Base-by-base conservation (phyloP, 805 yeast species). In the Starmerella asiatica region DNA sequence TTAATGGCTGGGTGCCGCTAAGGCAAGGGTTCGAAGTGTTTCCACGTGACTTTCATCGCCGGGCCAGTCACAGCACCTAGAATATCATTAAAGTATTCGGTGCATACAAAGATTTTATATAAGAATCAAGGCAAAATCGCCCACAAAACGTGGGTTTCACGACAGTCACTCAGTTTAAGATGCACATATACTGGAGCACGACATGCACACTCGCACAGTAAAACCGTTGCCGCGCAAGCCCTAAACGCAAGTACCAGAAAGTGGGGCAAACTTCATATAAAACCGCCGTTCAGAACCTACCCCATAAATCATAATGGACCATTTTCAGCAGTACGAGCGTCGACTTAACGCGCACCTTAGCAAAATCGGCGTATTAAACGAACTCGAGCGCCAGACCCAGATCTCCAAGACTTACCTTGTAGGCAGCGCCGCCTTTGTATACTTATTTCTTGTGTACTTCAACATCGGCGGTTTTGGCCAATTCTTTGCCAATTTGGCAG, bases 381-480 rank as follows among this genome's bases (percentile, higher is more conserved):
- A 55, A 29, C 39, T 61, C 9, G 65, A 61, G 53, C 36, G 42
- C 39, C 61, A 54, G 43, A 46, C 56, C 20, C 56, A 57, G 43
- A 45, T 63, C 32, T 96, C 97, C 58, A 79, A 86, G 69, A 78
- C 94, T 3, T 91, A 88, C 57, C 79, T 82, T 29, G 79, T 77
- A 17, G 60, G 79, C 40, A 88, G 76, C 20, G 68, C 70, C 21
- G 76, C 65, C 27, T 76, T 60, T 4, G 55, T 74, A 35, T 91
- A 91, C 65, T 67, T 86, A 49, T 62, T 86, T 31, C 59, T 88
- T 53, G 75, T 86, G 43, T 84, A 88, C 63, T 65, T 86, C 55
- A 93, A 91, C 64, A 66, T 86, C 52, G 97, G 94, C 47, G 97
- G 96, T 21, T 68, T 91, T 54, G 98, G 98, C 46, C 93, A 86